phyloP scores from a whole-genome alignment of 106 monocot species.

The Dendrobium officinale region DNA sequence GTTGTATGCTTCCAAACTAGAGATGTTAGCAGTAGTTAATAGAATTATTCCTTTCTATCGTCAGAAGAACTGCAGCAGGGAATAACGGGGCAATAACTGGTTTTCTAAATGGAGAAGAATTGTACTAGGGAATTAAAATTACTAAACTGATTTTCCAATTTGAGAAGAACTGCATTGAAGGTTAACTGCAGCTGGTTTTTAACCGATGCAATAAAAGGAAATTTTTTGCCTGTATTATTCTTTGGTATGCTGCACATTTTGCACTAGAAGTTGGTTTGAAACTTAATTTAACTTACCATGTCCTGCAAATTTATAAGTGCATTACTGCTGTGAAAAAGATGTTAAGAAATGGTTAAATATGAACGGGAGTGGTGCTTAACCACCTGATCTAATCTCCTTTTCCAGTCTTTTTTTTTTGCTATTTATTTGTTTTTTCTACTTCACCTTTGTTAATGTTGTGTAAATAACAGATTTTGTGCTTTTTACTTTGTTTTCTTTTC shows the following conservation, averaged over 20 bases:
- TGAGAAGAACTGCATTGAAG: no score
- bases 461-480: not conserved
- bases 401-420: no score
- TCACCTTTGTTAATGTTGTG: not conserved
- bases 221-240: not conserved
- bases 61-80: no score
- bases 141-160: no score
- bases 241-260: not conserved
- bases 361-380: not conserved
- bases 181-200: not conserved
- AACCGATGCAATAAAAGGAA: not conserved
- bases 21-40: no score
- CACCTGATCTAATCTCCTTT: no score
- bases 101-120: no score
- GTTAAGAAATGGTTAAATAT: not conserved
- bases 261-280: not conserved
- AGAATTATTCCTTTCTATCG: no score
- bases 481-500: not conserved
- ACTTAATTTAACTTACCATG: not conserved
- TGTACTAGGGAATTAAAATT: no score
- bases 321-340: not conserved
- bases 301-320: not conserved
- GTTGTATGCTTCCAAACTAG: no score
- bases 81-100: no score
- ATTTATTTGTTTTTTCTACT: no score